phyloP scores from a whole-genome alignment of 805 yeast genomes.

The Ogataea polymorpha region DNA sequence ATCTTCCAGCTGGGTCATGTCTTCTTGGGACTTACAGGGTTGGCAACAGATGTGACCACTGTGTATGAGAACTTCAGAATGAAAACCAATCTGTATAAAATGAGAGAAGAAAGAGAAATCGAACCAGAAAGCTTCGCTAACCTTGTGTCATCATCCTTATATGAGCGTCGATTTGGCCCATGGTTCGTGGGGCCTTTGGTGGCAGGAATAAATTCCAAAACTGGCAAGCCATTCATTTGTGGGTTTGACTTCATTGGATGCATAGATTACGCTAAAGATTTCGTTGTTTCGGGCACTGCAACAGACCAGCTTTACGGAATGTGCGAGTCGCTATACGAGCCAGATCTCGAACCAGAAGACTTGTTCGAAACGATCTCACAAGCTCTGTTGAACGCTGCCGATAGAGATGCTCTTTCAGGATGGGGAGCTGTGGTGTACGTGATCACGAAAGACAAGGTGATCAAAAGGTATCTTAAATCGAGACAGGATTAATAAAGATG shows the following conservation, averaged over 20 bases:
- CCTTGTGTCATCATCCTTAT: constrained; percentile 83
- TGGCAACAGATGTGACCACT: constrained; percentile 91
- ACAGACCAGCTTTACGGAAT: constrained; percentile 96
- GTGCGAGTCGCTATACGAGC: constrained; percentile 97
- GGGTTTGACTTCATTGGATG: constrained; percentile 97
- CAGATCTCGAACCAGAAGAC: constrained; percentile 90
- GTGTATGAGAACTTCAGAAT: constrained; percentile 76
- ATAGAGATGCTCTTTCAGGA: constrained; percentile 95
- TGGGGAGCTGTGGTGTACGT: constrained; percentile 98
- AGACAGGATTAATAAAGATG: constrained; percentile 74
- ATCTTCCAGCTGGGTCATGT: constrained; percentile 83
- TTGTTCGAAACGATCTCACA: constrained; percentile 94
- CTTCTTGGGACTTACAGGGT: constrained; percentile 88
- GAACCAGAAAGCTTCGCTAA: constrained; percentile 95
- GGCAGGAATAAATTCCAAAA: constrained; percentile 85
- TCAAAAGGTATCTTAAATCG: constrained; percentile 82
- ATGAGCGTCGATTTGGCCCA: constrained; percentile 92
- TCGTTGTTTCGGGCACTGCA: constrained; percentile 94
- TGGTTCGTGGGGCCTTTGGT: constrained; percentile 96
- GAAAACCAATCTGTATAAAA: constrained; percentile 83
- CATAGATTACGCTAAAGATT: constrained; percentile 91
- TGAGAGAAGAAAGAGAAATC: constrained; percentile 86
- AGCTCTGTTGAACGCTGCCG: constrained; percentile 89
- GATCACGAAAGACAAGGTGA: constrained; percentile 87
- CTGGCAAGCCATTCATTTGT: constrained; percentile 84